These are phyloP conservation scores for Leccinum fallax DNA, from an alignment of 1,284 basidiomycete genomes.

Conservation along the genomic window DNA sequence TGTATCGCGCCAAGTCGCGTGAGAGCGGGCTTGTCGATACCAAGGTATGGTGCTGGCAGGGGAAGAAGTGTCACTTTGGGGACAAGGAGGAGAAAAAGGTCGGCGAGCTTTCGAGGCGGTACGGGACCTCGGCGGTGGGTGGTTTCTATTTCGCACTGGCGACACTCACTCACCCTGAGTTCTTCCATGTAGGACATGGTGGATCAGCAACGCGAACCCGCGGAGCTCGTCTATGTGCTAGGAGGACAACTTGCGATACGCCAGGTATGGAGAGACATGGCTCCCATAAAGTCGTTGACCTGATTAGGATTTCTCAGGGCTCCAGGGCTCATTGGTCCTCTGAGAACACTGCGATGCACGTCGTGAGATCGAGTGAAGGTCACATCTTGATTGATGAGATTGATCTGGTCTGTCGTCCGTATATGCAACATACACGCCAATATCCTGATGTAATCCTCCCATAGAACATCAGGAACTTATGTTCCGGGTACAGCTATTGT, in stretches of 20 bases:
- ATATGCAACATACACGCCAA: neutral
- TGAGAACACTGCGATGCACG: constrained; percentile 81
- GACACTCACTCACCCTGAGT: neutral
- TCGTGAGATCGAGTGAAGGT: constrained; percentile 55
- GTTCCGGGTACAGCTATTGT: constrained; percentile 80
- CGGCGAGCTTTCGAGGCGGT: constrained; percentile 68
- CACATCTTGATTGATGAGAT: constrained; percentile 69
- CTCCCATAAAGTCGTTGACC: constrained; percentile 4
- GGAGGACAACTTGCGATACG: constrained; percentile 68
- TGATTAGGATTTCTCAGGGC: constrained; percentile 47
- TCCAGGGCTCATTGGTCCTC: constrained; percentile 69
- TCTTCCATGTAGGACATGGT: constrained; percentile 45
- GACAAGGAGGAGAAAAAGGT: constrained; percentile 66
- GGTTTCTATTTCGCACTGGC: neutral
- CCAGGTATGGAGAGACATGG: constrained; percentile 49
- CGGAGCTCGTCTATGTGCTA: constrained; percentile 59
- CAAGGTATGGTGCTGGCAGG: constrained; percentile 74
- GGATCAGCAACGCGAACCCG: constrained; percentile 62
- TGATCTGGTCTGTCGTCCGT: constrained; percentile 56
- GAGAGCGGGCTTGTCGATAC: constrained; percentile 66
- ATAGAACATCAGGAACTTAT: constrained; percentile 67
- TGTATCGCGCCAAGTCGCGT: constrained; percentile 67
- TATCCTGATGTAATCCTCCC: constrained; percentile 5
- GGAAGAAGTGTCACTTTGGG: constrained; percentile 50
- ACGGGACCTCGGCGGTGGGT: constrained; percentile 61